Percentiles rank a stretch among this genome's conserved stretches.
phyloP scores from a whole-genome alignment of 768 basidiomycete genomes.

The Pholiota conissans region DNA sequence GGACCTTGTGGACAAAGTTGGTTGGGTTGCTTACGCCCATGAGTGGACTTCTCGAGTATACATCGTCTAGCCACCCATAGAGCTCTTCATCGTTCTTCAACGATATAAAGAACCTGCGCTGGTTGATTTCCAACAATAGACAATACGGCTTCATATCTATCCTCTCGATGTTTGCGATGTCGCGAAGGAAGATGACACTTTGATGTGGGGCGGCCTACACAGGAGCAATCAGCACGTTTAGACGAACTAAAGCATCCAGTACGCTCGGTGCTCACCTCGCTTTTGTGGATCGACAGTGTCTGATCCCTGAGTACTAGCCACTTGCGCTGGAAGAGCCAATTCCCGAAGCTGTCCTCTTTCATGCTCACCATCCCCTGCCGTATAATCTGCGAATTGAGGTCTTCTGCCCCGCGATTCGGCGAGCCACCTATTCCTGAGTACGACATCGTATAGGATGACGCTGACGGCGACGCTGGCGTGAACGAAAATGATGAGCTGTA shows the following conservation, averaged over 20 bases:
- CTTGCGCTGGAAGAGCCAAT: constrained; percentile 89
- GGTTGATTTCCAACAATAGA: constrained; percentile 80
- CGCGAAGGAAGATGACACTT: constrained; percentile 62
- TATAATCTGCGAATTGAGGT: constrained; percentile 47
- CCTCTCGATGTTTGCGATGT: constrained; percentile 86
- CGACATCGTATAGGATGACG: constrained; percentile 62
- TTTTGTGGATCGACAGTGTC: constrained; percentile 82
- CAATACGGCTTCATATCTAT: constrained; percentile 96
- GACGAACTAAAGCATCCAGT: background rate
- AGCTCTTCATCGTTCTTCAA: constrained; percentile 94
- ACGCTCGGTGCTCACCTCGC: constrained; percentile 67
- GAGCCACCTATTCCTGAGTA: constrained; percentile 85
- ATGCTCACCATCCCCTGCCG: constrained; percentile 76
- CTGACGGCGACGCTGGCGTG: constrained; percentile 47
- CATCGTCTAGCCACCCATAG: constrained; percentile 98
- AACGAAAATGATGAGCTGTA: constrained; percentile 63
- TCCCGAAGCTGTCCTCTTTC: constrained; percentile 93
- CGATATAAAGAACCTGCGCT: constrained; percentile 77
- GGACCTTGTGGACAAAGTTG: constrained; percentile 98
- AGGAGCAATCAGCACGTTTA: background rate
- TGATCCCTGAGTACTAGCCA: constrained; percentile 87
- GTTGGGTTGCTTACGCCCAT: constrained; percentile 95
- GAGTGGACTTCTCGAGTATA: constrained; percentile 87
- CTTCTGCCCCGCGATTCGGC: constrained; percentile 52
- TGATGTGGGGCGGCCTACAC: constrained; percentile 52